These are phyloP conservation scores for Camellia oleifera DNA, from an alignment of 179 eudicot species.

Conservation along the genomic window DNA sequence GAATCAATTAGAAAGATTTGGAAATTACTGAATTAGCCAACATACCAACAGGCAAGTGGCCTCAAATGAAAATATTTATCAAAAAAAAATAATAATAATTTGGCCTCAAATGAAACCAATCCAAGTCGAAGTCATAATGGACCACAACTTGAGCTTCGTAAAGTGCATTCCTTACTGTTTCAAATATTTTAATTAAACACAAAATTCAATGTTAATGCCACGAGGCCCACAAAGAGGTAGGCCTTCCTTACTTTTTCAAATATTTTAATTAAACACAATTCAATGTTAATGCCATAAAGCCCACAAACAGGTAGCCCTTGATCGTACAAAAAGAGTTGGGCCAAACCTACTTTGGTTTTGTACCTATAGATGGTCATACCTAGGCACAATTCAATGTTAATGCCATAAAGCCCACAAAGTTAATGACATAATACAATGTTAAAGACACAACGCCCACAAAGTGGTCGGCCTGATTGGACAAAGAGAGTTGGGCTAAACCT, in stretches of 20 bases:
- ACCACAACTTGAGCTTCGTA: not conserved
- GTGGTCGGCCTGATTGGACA: not conserved
- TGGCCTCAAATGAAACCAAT: not conserved
- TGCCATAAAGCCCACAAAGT: not conserved
- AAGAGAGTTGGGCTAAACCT: conserved; percentile 4
- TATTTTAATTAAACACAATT: not conserved
- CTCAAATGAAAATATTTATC: not conserved
- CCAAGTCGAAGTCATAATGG: not conserved
- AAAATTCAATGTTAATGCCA: not conserved
- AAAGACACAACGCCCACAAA: not conserved
- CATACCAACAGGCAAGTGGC: not conserved
- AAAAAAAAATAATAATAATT: too few relatives aligned
- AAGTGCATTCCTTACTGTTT: not conserved
- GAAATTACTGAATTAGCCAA: not conserved
- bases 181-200: not conserved
- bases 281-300: not conserved
- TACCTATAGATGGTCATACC: too few relatives aligned
- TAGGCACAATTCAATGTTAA: not conserved
- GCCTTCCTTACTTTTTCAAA: not conserved
- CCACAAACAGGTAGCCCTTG: not conserved
- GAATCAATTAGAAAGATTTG: not conserved
- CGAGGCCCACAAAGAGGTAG: too few relatives aligned
- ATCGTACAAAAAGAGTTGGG: not conserved
- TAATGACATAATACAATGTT: not conserved
- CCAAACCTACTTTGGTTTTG: not conserved